Conservation (phyloP, 805 yeast species). For the baker's yeast (Saccharomyces cerevisiae) region DNA sequence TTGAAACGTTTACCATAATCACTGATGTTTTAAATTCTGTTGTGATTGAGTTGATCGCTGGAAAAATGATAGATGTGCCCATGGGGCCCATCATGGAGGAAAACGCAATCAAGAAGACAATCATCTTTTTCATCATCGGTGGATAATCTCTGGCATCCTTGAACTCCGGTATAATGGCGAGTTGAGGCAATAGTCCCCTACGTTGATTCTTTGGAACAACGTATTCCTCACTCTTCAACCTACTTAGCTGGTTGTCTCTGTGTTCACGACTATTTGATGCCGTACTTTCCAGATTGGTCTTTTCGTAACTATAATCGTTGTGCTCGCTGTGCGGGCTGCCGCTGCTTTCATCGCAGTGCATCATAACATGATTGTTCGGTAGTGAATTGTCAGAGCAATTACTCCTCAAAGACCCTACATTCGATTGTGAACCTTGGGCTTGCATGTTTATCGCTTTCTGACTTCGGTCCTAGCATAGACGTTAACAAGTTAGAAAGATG, state of each 20-base stretch:
- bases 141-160: conserved; percentile 65
- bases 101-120: conserved; percentile 58
- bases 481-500: not conserved
- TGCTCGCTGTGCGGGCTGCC: not conserved
- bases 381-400: not conserved
- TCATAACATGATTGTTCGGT: not conserved
- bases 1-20: conserved; percentile 62
- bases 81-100: conserved; percentile 80
- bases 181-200: conserved; percentile 48
- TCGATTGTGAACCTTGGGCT: not conserved
- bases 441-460: not conserved
- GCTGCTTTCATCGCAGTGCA: not conserved
- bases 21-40: conserved; percentile 47
- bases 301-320: not conserved
- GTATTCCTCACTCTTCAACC: conserved; percentile 11
- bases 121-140: conserved; percentile 36
- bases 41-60: conserved; percentile 60
- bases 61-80: conserved; percentile 79
- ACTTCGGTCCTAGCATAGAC: not conserved
- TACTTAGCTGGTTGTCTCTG: not conserved
- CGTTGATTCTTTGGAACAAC: conserved; percentile 32
- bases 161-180: conserved; percentile 58
- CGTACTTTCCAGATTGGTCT: not conserved
- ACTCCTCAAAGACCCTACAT: not conserved
- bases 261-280: not conserved